Conservation (phyloP, 495 filamentous ascomycete genomes). For the Penicillium turbatum region DNA sequence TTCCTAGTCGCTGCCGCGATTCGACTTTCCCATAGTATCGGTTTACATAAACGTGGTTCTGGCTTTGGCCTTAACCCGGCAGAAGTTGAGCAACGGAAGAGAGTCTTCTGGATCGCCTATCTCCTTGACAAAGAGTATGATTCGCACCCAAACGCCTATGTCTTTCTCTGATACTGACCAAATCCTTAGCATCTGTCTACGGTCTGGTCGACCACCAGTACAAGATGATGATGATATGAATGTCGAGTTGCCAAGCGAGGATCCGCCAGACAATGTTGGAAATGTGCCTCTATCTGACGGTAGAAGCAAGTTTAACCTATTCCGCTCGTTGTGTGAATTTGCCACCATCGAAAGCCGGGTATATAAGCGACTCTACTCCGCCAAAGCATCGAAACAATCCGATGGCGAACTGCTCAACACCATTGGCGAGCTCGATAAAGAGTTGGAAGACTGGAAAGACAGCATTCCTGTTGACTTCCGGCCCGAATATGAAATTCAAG, state of each 20-base stretch:
- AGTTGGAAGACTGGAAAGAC: constrained; percentile 96
- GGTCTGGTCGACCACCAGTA: constrained; percentile 85
- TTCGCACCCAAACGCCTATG: background rate
- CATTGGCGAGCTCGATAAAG: constrained; percentile 90
- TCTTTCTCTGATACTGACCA: constrained; percentile 14
- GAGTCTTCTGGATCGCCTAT: constrained; percentile 98
- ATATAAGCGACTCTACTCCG: constrained; percentile 90
- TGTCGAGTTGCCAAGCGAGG: constrained; percentile 87
- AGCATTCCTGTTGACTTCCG: constrained; percentile 88
- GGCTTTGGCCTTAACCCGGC: constrained; percentile 85
- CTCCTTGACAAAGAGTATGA: constrained; percentile 85
- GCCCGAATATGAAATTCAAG: constrained; percentile 91
- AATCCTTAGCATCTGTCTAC: constrained; percentile 64
- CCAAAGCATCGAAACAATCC: constrained; percentile 84
- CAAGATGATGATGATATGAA: constrained; percentile 99
- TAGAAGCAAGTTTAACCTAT: constrained; percentile 91
- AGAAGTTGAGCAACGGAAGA: constrained; percentile 90
- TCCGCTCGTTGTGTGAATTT: constrained; percentile 86
- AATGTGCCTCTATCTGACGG: constrained; percentile 87
- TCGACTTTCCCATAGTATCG: constrained; percentile 87
- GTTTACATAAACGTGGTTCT: constrained; percentile 86
- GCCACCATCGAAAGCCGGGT: constrained; percentile 88
- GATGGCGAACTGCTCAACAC: constrained; percentile 93
- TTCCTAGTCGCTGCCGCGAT: constrained; percentile 92
- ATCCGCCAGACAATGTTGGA: constrained; percentile 86